phyloP scores from a whole-genome alignment of 2,329 filamentous ascomycete species.

The Dryadomyces quercus-mongolicae region DNA sequence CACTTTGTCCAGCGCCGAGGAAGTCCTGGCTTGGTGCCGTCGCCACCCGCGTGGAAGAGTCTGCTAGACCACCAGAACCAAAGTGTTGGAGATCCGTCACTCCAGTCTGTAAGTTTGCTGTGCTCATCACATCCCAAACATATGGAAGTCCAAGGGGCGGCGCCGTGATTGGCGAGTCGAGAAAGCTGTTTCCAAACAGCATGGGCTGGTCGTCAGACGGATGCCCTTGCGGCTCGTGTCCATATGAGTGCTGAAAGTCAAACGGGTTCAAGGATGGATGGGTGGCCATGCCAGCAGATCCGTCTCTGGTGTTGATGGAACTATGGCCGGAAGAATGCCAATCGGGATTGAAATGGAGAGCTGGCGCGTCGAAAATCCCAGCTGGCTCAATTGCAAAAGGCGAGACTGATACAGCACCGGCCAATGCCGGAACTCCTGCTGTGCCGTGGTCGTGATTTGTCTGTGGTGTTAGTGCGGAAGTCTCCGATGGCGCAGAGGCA shows the following conservation, averaged over 20 bases:
- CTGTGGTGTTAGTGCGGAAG: neutral
- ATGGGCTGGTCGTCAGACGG: neutral
- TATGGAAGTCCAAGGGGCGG: neutral
- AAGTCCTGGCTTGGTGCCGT: neutral
- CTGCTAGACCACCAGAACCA: neutral
- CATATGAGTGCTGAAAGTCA: constrained; percentile 1
- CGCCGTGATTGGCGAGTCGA: neutral
- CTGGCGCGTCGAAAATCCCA: neutral
- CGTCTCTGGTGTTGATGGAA: neutral
- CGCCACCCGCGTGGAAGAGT: neutral
- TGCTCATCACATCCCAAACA: neutral
- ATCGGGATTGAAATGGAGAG: neutral
- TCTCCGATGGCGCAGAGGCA: neutral
- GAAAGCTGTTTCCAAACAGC: neutral
- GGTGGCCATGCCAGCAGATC: neutral
- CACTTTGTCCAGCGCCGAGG: neutral
- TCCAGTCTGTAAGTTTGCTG: neutral
- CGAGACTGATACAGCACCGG: neutral
- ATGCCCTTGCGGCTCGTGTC: neutral
- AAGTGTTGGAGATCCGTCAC: neutral
- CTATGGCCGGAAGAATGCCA: neutral
- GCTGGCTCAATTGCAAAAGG: neutral
- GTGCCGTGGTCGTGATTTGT: neutral
- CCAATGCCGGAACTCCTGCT: neutral
- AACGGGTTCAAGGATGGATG: constrained; percentile 1